Evolutionary conservation across 2,329 filamentous ascomycete species (phyloP), one percentile per base, ranked within the genome.

Genomic region (Elsinoe necatrix): DNA sequence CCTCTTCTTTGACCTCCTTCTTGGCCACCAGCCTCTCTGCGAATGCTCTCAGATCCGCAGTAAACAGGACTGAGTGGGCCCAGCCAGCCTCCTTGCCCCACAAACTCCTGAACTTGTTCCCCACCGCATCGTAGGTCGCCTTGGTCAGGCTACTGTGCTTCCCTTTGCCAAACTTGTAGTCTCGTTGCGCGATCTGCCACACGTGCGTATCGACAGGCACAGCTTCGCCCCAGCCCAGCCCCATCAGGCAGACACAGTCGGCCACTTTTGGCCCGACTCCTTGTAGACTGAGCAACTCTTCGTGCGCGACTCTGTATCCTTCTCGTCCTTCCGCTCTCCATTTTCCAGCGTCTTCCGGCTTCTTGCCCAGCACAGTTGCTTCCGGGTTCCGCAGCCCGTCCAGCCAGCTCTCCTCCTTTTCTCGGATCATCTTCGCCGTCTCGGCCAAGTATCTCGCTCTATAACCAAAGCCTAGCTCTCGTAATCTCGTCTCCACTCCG

Each of bases 161-260:
- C 7, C 82, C 83, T 64, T 84, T 88, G 5, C 89, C 88, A 65
- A 98, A 95, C 58, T 85, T 90, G 73, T 98, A 98, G 70, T 98
- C 93, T 55, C 93, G 80, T 69, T 95, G 89, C 0, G 93, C 95
- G 66, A 98, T 97, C 74, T 97, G 91, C 92, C 91, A 97, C 11
- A 98, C 89, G 72, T 98, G 95, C 1, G 95, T 98, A 70, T 98
- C 93, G 29, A 98, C 88, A 0, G 93, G 93, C 1, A 98, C 91
- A 2, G 91, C 85, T 71, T 97, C 92, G 29, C 87, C 87, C 92
- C 95, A 98, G 25, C 91, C 92, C 12, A 98, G 74, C 0, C 95
- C 95, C 87, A 98, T 96, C 18, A 98, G 75, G 67, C 88, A 95
- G 6, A 97, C 91, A 67, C 95, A 98, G 69, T 98, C 95, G 4